These are phyloP conservation scores for Meyerozyma athensensis DNA, from an alignment of 1,139 yeast genomes.

Conservation along the genomic window DNA sequence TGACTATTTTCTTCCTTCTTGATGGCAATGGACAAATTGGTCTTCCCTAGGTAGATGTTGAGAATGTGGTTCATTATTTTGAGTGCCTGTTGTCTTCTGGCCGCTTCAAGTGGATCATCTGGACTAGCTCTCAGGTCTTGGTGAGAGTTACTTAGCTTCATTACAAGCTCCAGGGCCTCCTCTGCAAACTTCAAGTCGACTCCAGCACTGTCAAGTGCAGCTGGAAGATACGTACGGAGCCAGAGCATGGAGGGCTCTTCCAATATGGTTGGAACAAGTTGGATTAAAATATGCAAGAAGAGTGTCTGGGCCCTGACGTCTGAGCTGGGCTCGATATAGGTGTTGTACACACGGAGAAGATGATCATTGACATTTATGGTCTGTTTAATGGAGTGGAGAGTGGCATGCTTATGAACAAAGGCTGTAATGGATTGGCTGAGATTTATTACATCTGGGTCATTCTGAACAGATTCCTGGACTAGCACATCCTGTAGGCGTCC, in stretches of 20 bases:
- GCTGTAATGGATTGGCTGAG: conserved; percentile 17
- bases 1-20: conserved; percentile 22
- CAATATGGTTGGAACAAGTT: conserved; percentile 35
- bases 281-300: conserved; percentile 44
- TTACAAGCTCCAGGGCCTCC: conserved; percentile 39
- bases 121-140: too few relatives aligned
- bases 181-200: conserved; percentile 36
- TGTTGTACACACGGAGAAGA: conserved; percentile 39
- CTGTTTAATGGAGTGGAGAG: conserved; percentile 29
- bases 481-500: conserved; percentile 17
- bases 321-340: conserved; percentile 29
- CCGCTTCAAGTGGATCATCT: conserved; percentile 13
- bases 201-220: conserved; percentile 63
- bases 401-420: conserved; percentile 37
- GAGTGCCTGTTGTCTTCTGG: conserved; percentile 21
- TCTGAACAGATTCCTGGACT: conserved; percentile 10
- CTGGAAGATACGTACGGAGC: conserved; percentile 47
- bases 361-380: conserved; percentile 46
- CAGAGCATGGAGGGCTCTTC: conserved; percentile 42
- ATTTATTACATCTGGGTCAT: conserved; percentile 11
- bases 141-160: conserved; percentile 22
- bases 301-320: conserved; percentile 32
- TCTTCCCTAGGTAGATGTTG: conserved; percentile 26
- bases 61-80: conserved; percentile 27
- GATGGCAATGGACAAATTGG: conserved; percentile 9